Conservation (phyloP, 441 rosid species). For the Manihot esculenta region DNA sequence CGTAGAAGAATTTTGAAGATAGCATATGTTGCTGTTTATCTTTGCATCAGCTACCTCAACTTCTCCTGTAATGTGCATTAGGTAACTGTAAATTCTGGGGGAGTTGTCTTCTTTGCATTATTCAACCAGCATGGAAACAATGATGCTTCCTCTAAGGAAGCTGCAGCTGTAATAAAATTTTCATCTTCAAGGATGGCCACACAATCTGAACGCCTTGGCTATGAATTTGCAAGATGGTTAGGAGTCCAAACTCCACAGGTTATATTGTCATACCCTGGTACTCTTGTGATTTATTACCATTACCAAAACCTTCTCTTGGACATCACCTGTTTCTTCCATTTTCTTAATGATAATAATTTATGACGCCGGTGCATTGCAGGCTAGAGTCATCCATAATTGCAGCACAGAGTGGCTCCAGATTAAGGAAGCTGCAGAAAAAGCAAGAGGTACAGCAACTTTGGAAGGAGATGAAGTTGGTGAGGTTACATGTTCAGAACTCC, state of each 20-base stretch:
- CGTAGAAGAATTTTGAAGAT: background rate
- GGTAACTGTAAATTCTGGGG: conserved; percentile 99
- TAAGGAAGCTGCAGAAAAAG: conserved; percentile 93
- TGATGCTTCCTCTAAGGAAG: conserved; percentile 63
- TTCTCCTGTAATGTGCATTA: conserved; percentile 38
- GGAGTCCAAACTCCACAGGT: conserved; percentile 99
- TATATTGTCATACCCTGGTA: conserved; percentile 19
- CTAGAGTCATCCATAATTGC: conserved; percentile 89
- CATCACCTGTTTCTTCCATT: background rate
- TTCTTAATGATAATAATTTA: background rate
- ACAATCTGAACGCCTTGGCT: conserved; percentile 98
- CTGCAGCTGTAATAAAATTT: conserved; percentile 98
- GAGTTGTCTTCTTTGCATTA: conserved; percentile 98
- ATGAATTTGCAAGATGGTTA: conserved; percentile 95
- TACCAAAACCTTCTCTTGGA: conserved; percentile 4
- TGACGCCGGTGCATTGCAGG: conserved; percentile 40
- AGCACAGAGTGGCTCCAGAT: conserved; percentile 91
- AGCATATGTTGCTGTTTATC: background rate
- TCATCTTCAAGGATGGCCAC: conserved; percentile 99
- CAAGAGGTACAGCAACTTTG: conserved; percentile 62
- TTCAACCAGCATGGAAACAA: conserved; percentile 53
- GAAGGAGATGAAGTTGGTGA: conserved; percentile 94
- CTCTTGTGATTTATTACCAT: conserved; percentile 15
- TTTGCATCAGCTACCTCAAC: conserved; percentile 21
- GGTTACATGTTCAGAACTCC: conserved; percentile 91